Evolutionary conservation across 768 basidiomycete genomes (phyloP).

Genomic region (Russula abietina): DNA sequence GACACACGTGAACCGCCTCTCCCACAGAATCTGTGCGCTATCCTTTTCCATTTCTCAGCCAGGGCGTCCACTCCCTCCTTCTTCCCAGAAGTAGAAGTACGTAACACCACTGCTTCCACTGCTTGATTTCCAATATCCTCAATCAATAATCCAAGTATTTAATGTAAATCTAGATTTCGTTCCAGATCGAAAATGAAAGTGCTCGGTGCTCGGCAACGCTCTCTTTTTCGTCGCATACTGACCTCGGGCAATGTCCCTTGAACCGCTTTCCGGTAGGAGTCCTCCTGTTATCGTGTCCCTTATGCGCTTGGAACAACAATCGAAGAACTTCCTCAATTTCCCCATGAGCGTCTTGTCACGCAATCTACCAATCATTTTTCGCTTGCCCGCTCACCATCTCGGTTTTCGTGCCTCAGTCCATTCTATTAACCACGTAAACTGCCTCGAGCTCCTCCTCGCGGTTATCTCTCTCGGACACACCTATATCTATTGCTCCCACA

Average conservation of each 20-base stretch:
- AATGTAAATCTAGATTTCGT: constrained; percentile 7
- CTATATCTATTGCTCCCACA: too few relatives aligned
- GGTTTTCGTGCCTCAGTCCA: background rate
- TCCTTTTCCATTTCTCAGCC: constrained; percentile 4
- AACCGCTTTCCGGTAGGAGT: too few relatives aligned
- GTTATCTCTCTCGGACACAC: background rate
- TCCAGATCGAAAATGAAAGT: constrained; percentile 4
- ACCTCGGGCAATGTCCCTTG: background rate
- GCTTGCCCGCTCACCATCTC: background rate
- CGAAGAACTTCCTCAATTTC: constrained; percentile 14
- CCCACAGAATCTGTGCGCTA: background rate
- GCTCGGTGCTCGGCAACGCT: background rate
- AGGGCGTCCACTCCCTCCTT: background rate
- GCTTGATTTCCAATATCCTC: constrained; percentile 9
- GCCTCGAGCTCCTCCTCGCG: background rate
- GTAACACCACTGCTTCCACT: background rate
- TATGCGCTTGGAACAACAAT: background rate
- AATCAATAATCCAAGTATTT: constrained; percentile 1
- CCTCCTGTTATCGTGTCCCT: too few relatives aligned
- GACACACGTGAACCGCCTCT: background rate
- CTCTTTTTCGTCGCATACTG: background rate
- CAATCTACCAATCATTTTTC: constrained; percentile 2
- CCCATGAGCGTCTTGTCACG: background rate
- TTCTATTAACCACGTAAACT: background rate
- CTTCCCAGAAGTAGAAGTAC: constrained; percentile 4